Evolutionary conservation across 2,329 filamentous ascomycete species (phyloP).

Genomic region (Chaetomium globosum): DNA sequence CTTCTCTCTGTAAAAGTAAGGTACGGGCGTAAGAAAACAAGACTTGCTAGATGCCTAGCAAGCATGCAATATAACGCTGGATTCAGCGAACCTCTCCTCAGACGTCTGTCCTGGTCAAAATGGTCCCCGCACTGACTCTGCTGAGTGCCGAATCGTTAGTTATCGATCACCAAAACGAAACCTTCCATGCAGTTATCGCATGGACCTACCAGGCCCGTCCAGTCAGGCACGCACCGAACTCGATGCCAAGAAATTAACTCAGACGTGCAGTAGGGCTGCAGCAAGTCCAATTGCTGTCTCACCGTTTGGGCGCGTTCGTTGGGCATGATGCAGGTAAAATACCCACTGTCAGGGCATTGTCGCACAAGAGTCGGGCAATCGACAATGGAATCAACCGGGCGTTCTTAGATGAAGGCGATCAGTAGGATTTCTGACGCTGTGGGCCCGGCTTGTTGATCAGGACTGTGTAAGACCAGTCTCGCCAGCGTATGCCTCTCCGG

Average conservation of each 20-base stretch:
- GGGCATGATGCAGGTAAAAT: constrained; percentile 4
- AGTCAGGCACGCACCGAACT: background rate
- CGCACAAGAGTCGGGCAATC: background rate
- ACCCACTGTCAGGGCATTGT: background rate
- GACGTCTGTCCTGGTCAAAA: background rate
- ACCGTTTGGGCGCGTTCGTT: background rate
- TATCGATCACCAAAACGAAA: background rate
- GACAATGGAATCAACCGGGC: constrained; percentile 6
- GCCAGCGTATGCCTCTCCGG: background rate
- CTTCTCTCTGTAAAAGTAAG: constrained; percentile 12
- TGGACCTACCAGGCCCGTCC: background rate
- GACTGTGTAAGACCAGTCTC: background rate
- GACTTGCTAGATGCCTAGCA: background rate
- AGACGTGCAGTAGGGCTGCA: constrained; percentile 13
- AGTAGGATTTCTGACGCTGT: constrained; percentile 3
- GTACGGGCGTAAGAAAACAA: background rate
- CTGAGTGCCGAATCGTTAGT: too few species aligned
- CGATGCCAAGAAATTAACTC: background rate
- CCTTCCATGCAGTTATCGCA: background rate
- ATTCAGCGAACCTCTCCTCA: background rate
- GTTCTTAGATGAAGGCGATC: background rate
- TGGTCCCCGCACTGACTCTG: background rate
- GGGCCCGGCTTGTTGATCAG: background rate
- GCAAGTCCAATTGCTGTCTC: constrained; percentile 5
- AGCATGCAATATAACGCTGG: background rate